These are phyloP conservation scores for Apiotrichum veenhuisii DNA, from an alignment of 1,284 basidiomycete genomes.

Conservation along the genomic window DNA sequence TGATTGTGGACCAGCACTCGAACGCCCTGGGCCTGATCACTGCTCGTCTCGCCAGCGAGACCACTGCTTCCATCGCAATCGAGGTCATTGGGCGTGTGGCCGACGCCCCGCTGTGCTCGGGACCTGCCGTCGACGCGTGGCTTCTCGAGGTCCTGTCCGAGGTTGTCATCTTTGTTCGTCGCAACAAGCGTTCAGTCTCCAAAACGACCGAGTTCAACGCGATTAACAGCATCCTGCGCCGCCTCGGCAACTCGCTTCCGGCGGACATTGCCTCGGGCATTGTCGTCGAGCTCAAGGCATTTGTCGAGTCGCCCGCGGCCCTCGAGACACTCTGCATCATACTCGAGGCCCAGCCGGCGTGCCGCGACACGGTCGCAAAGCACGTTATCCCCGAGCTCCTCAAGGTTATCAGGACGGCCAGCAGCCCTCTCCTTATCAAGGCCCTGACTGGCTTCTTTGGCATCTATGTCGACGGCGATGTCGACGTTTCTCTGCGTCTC, in stretches of 20 bases:
- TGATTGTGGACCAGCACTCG: slow-evolving; percentile 48
- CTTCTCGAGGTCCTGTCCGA: slow-evolving; percentile 73
- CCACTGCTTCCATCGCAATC: slow-evolving; percentile 53
- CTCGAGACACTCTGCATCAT: slow-evolving; percentile 68
- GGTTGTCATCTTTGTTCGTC: slow-evolving; percentile 70
- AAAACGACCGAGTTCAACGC: slow-evolving; percentile 71
- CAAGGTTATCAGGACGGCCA: slow-evolving; percentile 69
- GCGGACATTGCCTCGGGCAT: slow-evolving; percentile 60
- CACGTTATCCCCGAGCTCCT: slow-evolving; percentile 68
- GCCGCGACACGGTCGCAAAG: slow-evolving; percentile 68
- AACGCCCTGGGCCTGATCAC: slow-evolving; percentile 63
- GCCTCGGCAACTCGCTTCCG: slow-evolving; percentile 62
- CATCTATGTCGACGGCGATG: slow-evolving; percentile 73
- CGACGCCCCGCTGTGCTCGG: slow-evolving; percentile 47
- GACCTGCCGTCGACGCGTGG: slow-evolving; percentile 62
- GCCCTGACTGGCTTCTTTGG: slow-evolving; percentile 75
- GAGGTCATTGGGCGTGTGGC: slow-evolving; percentile 52
- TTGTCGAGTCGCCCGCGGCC: slow-evolving; percentile 73
- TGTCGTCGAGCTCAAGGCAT: slow-evolving; percentile 67
- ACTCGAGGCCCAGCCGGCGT: slow-evolving; percentile 63
- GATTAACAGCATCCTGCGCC: slow-evolving; percentile 55
- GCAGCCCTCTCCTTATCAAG: slow-evolving; percentile 68
- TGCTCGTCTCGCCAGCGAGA: slow-evolving; percentile 63
- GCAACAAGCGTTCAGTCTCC: slow-evolving; percentile 73
- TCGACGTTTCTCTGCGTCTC: slow-evolving; percentile 72